Evolutionary conservation across 257 asterid genomes (phyloP).

Genomic region (Verbascum thapsus): DNA sequence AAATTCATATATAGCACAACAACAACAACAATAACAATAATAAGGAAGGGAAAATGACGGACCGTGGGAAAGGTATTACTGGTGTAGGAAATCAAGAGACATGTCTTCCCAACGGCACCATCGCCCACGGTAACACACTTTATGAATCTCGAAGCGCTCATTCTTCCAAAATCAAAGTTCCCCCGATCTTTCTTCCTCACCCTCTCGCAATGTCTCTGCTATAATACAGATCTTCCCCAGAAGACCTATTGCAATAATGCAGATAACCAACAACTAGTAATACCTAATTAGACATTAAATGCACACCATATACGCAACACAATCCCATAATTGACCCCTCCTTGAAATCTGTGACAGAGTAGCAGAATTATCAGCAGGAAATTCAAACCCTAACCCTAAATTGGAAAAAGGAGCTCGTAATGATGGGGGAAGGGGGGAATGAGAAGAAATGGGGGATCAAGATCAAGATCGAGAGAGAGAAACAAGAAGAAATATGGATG

Average conservation of each 20-base stretch:
- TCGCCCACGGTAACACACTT: conserved; percentile 75
- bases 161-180: conserved; percentile 31
- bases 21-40: not conserved
- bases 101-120: conserved; percentile 73
- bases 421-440: conserved; percentile 11
- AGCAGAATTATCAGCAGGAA: conserved; percentile 26
- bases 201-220: too few relatives aligned
- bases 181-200: not conserved
- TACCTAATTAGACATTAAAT: conserved; percentile 28
- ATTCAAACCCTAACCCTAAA: conserved; percentile 33
- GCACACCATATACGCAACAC: not conserved
- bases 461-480: conserved; percentile 49
- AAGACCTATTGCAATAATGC: too few relatives aligned
- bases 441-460: conserved; percentile 29
- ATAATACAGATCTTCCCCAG: conserved; percentile 47
- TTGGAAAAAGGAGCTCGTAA: conserved; percentile 22
- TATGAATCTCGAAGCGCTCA: conserved; percentile 73
- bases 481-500: conserved; percentile 23
- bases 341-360: conserved; percentile 6
- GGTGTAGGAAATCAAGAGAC: conserved; percentile 67
- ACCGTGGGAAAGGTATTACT: conserved; percentile 92
- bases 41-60: conserved; percentile 6
- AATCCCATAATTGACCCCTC: too few relatives aligned
- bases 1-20: not conserved
- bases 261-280: conserved; percentile 29